Base-by-base conservation (phyloP, 805 yeast genomes). In the Suhomyces sp. region DNA sequence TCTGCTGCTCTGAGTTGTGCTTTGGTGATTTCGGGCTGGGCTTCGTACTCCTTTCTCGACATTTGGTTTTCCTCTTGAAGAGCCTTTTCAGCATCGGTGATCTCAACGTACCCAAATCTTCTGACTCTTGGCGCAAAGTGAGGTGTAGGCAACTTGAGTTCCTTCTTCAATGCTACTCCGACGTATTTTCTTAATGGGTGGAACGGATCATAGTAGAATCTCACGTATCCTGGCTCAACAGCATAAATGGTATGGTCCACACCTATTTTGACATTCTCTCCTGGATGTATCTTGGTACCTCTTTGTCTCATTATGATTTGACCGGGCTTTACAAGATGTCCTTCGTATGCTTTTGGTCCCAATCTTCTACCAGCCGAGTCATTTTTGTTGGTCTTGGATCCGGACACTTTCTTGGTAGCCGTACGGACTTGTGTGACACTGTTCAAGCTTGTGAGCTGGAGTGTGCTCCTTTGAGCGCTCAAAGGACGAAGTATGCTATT, bases 331-430 rank as follows among this genome's bases (percentile, higher is more conserved):
- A 93, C 97, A 46, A 68, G 74, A 65, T 82, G 78, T 41, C 94
- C 91, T 64, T 93, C 97, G 56, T 87, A 82, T 48, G 81, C 88
- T 73, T 94, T 94, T 35, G 96, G 88, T 24, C 99, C 99, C 49
- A 94, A 75, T 66, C 98, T 79, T 70, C 96, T 85, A 77, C 99
- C 99, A 3, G 90, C 90, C 13, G 99, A 92, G 69, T 92, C 97
- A 67, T 87, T 87, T 84, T 88, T 92, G 60, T 88, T 88, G 15
- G 97, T 88, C 72, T 85, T 88, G n/a, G 97, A 90, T 61, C 97
- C 97, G 19, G 96, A 90, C 6, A 94, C 97, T 68, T 85, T 87
- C 72, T 94, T 94, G 13, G 97, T 90, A 26, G 99, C 97, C 19
- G 84, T 84, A 80, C 99, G 90, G 12, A 90, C 82, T 54, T 79